phyloP scores from a whole-genome alignment of 2,329 filamentous ascomycete genomes.

The Aspergillus alliaceus region DNA sequence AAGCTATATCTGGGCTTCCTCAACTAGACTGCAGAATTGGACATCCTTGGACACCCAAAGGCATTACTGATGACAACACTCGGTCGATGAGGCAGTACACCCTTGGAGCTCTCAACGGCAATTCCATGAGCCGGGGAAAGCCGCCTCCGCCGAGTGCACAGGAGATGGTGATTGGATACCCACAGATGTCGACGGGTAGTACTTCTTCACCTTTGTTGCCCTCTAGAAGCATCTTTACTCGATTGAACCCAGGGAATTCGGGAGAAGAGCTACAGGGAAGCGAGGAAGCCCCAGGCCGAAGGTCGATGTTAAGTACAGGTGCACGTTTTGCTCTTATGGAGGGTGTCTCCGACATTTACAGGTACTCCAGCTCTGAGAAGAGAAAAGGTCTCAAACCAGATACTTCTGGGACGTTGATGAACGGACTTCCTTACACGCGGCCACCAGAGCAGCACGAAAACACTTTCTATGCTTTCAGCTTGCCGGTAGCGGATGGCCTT shows the following conservation, averaged over 20 bases:
- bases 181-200: slow-evolving; percentile 25
- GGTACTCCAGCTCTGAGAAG: slow-evolving; percentile 36
- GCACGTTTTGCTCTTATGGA: slow-evolving; percentile 26
- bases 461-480: slow-evolving; percentile 8
- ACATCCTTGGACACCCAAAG: slow-evolving; percentile 17
- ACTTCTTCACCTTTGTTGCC: slow-evolving; percentile 13
- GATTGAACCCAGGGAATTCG: slow-evolving; percentile 19
- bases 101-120: slow-evolving; percentile 21
- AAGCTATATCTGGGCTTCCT: slow-evolving; percentile 17
- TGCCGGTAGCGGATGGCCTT: slow-evolving; percentile 15
- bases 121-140: slow-evolving; percentile 19
- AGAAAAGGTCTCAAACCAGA: slow-evolving; percentile 27
- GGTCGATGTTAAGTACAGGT: slow-evolving; percentile 22
- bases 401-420: slow-evolving; percentile 35
- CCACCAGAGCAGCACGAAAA: slow-evolving; percentile 13
- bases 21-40: slow-evolving; percentile 21
- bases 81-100: slow-evolving; percentile 21
- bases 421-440: slow-evolving; percentile 42
- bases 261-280: slow-evolving; percentile 19
- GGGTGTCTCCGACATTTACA: slow-evolving; percentile 39
- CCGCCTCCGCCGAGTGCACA: slow-evolving; percentile 20
- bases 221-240: slow-evolving; percentile 12
- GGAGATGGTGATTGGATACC: slow-evolving; percentile 31
- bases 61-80: slow-evolving; percentile 5
- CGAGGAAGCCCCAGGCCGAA: slow-evolving; percentile 13